Conservation (phyloP, 2,329 filamentous ascomycete genomes). For the Zymoseptoria passerinii region DNA sequence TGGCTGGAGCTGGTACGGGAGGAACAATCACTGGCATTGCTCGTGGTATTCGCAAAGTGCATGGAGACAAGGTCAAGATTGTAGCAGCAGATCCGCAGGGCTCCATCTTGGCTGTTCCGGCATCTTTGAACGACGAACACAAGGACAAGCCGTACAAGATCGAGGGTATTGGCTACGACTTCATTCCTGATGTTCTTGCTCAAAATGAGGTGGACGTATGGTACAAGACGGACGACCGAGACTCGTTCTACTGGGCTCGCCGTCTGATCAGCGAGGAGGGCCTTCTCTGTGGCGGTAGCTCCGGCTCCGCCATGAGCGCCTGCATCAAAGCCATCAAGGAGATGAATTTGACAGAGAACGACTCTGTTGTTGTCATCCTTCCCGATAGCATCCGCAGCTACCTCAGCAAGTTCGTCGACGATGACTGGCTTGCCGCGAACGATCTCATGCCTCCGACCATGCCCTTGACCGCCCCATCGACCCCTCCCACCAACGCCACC, state of each 20-base stretch:
- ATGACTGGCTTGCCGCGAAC: constrained; percentile 97
- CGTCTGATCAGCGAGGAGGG: constrained; percentile 90
- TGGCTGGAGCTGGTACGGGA: constrained; percentile 90
- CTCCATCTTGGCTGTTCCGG: constrained; percentile 79
- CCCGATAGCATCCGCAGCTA: constrained; percentile 97
- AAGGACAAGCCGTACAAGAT: constrained; percentile 89
- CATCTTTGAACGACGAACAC: constrained; percentile 67
- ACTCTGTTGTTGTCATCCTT: constrained; percentile 82
- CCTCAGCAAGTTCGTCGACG: constrained; percentile 95
- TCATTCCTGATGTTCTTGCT: constrained; percentile 88
- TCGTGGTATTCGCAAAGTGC: constrained; percentile 68
- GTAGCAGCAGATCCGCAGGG: constrained; percentile 89
- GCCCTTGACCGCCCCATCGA: constrained; percentile 34
- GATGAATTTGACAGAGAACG: constrained; percentile 66
- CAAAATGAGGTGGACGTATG: constrained; percentile 75
- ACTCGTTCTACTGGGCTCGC: constrained; percentile 85
- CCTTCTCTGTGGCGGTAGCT: constrained; percentile 84
- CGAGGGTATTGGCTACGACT: constrained; percentile 97
- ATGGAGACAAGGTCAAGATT: constrained; percentile 76
- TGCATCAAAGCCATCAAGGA: constrained; percentile 70
- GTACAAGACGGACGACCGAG: constrained; percentile 95
- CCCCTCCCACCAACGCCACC: constrained; percentile 28
- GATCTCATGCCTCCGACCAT: constrained; percentile 66
- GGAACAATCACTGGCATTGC: constrained; percentile 91
- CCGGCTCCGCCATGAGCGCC: constrained; percentile 82